These are phyloP conservation scores for Lindgomyces ingoldianus DNA, from an alignment of 495 filamentous ascomycete genomes.

Conservation along the genomic window DNA sequence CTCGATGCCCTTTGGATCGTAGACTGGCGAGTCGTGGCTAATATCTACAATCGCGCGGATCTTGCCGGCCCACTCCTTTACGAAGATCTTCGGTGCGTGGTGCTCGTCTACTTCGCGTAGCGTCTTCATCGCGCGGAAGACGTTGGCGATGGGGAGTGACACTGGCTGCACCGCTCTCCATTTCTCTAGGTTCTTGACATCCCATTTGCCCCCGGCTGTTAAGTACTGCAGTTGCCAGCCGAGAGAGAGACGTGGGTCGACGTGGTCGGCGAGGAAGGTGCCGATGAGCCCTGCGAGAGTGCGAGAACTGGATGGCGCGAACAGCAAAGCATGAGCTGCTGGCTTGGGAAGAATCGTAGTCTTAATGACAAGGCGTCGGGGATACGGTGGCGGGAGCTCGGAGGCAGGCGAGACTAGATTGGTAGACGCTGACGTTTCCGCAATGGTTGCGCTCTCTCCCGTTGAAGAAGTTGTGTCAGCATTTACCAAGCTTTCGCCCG, in stretches of 20 bases:
- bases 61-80: slow-evolving; percentile 61
- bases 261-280: slow-evolving; percentile 70
- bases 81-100: slow-evolving; percentile 77
- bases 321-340: slow-evolving; percentile 82
- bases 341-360: slow-evolving; percentile 67
- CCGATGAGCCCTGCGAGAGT: slow-evolving; percentile 79
- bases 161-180: slow-evolving; percentile 80
- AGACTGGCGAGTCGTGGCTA: slow-evolving; percentile 81
- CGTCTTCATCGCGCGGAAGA: slow-evolving; percentile 87
- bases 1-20: slow-evolving; percentile 75
- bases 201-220: slow-evolving; percentile 89
- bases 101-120: slow-evolving; percentile 80
- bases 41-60: slow-evolving; percentile 85
- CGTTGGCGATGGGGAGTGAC: slow-evolving; percentile 69
- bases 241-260: slow-evolving; percentile 75
- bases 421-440: neutral
- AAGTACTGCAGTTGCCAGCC: slow-evolving; percentile 91
- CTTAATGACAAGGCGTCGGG: slow-evolving; percentile 26
- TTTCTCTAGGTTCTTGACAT: slow-evolving; percentile 93
- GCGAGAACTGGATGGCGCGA: slow-evolving; percentile 72
- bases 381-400: slow-evolving; percentile 5
- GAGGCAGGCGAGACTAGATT: neutral
- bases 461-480: slow-evolving; percentile 5
- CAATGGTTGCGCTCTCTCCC: slow-evolving; percentile 4
- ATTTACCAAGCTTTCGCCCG: neutral